Base-by-base conservation (phyloP, 2,329 filamentous ascomycete genomes). In the Mycosphaerella sp. region DNA sequence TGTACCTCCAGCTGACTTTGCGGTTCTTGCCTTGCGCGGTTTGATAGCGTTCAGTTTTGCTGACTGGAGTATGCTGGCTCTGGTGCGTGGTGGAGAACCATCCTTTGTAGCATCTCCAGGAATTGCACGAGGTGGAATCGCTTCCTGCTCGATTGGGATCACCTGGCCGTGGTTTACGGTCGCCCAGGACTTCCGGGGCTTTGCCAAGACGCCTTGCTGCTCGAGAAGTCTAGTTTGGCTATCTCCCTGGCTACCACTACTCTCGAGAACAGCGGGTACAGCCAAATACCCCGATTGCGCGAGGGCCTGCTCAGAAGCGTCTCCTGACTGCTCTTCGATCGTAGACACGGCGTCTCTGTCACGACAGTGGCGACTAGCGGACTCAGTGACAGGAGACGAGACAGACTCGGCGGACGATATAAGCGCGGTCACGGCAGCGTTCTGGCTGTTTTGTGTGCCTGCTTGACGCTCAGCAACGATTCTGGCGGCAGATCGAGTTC, bases 121-220 rank as follows among this genome's bases (percentile, higher is more conserved):
- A 31, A 9, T 2, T 17, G 1, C 17, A 26, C 11, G 17, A 26
- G 17, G 8, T 3, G 8, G 4, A 23, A 9, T 12, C 17, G 9
- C 4, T 10, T 6, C 23, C n/a, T 42, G 38, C 10, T 40, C 26
- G 23, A 45, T 48, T 7, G 26, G 3, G 5, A 29, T 29, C 26
- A 29, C 26, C 26, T 29, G 26, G 26, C 26, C 26, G 26, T 29
- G 26, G 21, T 55, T 56, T 29, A 57, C 41, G 42, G 54, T 34
- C 2, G 48, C 50, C 56, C 56, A 61, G 7, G 59, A 61, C 26
- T 56, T 48, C 23, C 56, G 59, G 8, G 59, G 54, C 5, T 34
- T 51, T 6, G 45, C 53, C 21, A 48, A 21, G 6, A 58, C 50
- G 32, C 54, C 58, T 53, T 58, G 43, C 6, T 26, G 45, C 14